Evolutionary conservation across 1,284 basidiomycete species (phyloP).

Genomic region (Lentinula novae-zelandiae): DNA sequence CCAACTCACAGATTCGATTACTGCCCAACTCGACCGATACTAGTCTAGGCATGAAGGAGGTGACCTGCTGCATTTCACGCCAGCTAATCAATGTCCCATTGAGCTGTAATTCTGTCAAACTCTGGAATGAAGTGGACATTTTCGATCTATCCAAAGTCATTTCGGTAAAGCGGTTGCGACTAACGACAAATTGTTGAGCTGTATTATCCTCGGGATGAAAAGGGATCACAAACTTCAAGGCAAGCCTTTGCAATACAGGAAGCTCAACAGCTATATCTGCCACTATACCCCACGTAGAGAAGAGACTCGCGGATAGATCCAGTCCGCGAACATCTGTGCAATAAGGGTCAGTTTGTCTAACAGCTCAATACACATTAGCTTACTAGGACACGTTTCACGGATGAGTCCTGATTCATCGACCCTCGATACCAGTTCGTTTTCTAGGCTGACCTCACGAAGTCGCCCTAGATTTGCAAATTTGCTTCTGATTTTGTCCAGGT

Average conservation of each 20-base stretch:
- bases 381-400: conserved; percentile 63
- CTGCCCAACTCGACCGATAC: conserved; percentile 72
- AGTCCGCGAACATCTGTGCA: conserved; percentile 69
- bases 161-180: conserved; percentile 54
- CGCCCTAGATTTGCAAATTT: conserved; percentile 67
- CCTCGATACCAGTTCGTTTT: conserved; percentile 59
- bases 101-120: conserved; percentile 68
- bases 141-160: conserved; percentile 24
- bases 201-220: conserved; percentile 14
- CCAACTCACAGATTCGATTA: conserved; percentile 54
- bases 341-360: conserved; percentile 12
- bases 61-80: conserved; percentile 58
- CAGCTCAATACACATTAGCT: conserved; percentile 28
- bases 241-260: conserved; percentile 58
- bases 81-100: conserved; percentile 72
- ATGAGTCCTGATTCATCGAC: conserved; percentile 56
- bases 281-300: conserved; percentile 72
- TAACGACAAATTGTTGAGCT: conserved; percentile 28
- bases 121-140: conserved; percentile 45
- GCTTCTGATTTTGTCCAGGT: conserved; percentile 72
- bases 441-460: conserved; percentile 77
- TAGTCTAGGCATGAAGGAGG: conserved; percentile 57
- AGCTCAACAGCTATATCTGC: conserved; percentile 65
- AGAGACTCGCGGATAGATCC: conserved; percentile 79
- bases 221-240: conserved; percentile 65